Conservation (phyloP, 257 asterid species). For the Echium plantagineum region DNA sequence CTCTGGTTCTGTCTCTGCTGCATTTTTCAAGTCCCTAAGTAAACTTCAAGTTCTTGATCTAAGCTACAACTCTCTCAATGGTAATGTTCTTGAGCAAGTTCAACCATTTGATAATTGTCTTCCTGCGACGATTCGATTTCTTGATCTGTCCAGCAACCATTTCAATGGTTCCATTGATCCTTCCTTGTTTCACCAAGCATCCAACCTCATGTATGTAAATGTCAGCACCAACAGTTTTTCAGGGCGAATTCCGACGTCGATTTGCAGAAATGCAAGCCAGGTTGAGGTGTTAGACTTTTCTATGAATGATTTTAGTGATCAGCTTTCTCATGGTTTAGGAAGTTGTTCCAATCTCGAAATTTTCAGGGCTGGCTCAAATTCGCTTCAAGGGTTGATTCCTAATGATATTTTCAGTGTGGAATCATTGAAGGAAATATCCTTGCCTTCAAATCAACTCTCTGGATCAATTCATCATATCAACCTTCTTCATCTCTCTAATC, state of each 20-base stretch:
- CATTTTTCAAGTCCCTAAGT: neutral
- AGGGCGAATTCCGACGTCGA: slow-evolving; percentile 1
- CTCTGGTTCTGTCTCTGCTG: neutral
- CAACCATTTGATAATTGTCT: neutral
- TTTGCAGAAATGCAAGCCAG: slow-evolving; percentile 1
- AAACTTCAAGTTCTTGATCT: neutral
- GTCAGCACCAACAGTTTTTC: slow-evolving; percentile 10
- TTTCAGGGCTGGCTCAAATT: slow-evolving; percentile 9
- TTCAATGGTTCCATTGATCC: neutral
- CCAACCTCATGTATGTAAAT: neutral
- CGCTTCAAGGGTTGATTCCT: slow-evolving; percentile 4
- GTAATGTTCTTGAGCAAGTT: neutral
- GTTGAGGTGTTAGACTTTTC: slow-evolving; percentile 5
- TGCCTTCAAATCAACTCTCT: slow-evolving; percentile 5
- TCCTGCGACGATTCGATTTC: neutral
- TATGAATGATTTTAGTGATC: slow-evolving; percentile 2
- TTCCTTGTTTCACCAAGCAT: neutral
- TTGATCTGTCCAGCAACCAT: slow-evolving; percentile 1
- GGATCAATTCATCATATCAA: slow-evolving; percentile 1
- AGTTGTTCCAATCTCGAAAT: slow-evolving; percentile 4
- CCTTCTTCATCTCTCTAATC: slow-evolving; percentile 5
- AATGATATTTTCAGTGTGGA: slow-evolving; percentile 3
- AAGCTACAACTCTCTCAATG: neutral
- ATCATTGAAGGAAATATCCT: neutral
- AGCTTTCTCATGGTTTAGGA: slow-evolving; percentile 1